phyloP scores from a whole-genome alignment of 1,284 basidiomycete genomes.

The Porodaedalea pini region DNA sequence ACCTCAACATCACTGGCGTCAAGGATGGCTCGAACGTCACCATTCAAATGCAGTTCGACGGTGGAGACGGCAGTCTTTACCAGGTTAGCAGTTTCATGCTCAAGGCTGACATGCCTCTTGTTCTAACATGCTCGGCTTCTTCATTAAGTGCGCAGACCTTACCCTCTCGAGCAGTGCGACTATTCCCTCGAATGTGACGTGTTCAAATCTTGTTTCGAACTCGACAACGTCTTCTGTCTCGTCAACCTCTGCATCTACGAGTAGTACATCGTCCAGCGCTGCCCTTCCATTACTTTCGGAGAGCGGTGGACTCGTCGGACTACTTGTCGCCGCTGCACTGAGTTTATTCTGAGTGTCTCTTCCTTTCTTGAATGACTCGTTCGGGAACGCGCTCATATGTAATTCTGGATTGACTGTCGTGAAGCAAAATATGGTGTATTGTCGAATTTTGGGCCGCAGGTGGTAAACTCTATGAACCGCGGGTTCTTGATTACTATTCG shows the following conservation, averaged over 20 bases:
- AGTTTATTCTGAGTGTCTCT: slow-evolving; percentile 7
- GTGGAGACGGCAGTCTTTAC: slow-evolving; percentile 66
- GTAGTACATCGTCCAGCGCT: slow-evolving; percentile 1
- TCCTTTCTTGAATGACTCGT: background rate
- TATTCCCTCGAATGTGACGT: slow-evolving; percentile 37
- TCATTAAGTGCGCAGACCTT: slow-evolving; percentile 63
- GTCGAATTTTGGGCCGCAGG: too few species aligned
- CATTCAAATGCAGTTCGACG: slow-evolving; percentile 57
- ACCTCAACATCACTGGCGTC: slow-evolving; percentile 49
- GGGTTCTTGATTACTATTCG: too few species aligned
- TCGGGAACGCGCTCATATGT: background rate
- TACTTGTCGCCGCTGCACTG: slow-evolving; percentile 4
- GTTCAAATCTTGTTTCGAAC: slow-evolving; percentile 26
- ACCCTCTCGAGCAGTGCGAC: slow-evolving; percentile 51
- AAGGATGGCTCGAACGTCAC: slow-evolving; percentile 56
- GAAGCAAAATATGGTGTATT: too few species aligned
- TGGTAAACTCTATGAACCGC: too few species aligned
- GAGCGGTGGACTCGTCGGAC: background rate
- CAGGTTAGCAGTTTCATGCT: slow-evolving; percentile 40
- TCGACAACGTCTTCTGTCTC: slow-evolving; percentile 3
- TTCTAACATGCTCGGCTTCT: background rate
- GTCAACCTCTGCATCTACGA: slow-evolving; percentile 1
- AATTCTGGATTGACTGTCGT: too few species aligned
- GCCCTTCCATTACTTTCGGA: slow-evolving; percentile 1
- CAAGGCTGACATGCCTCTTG: background rate